Evolutionary conservation across 2,329 filamentous ascomycete genomes (phyloP).

Genomic region (Epichloe festucae): DNA sequence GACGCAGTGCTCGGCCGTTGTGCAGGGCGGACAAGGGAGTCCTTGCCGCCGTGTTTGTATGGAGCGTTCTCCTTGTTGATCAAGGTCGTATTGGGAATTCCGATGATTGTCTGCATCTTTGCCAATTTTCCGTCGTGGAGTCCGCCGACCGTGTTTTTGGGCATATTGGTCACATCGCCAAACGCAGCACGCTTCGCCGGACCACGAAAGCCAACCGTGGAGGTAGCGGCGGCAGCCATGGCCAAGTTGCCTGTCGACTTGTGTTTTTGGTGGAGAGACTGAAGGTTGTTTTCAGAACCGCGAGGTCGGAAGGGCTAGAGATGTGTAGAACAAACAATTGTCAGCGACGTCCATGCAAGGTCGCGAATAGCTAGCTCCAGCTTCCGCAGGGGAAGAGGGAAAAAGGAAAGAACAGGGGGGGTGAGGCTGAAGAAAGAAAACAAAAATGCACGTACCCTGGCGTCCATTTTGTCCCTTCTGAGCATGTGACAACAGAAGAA

Average conservation of each 20-base stretch:
- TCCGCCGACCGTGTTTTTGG: conserved; percentile 21
- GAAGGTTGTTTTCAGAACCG: conserved; percentile 41
- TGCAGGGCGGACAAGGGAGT: conserved; percentile 25
- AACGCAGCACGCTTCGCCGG: conserved; percentile 65
- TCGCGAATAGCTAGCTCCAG: not conserved
- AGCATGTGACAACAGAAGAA: not conserved
- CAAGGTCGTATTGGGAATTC: conserved; percentile 13
- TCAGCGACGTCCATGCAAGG: not conserved
- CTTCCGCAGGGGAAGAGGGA: not conserved
- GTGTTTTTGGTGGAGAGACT: conserved; percentile 59
- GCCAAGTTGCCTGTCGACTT: conserved; percentile 59
- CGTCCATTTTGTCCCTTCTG: conserved; percentile 3
- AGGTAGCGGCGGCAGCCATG: conserved; percentile 13
- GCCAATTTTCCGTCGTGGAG: conserved; percentile 23
- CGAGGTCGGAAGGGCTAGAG: conserved; percentile 27
- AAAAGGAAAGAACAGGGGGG: not conserved
- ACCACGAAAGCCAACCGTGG: conserved; percentile 20
- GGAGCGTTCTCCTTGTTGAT: conserved; percentile 33
- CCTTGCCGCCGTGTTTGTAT: conserved; percentile 16
- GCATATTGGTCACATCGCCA: conserved; percentile 67
- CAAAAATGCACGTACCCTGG: conserved; percentile 3
- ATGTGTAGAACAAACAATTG: not conserved
- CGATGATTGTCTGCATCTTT: conserved; percentile 17
- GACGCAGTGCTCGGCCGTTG: conserved; percentile 13
- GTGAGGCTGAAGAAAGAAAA: not conserved